Percentiles rank a stretch among this genome's conserved stretches.
Evolutionary conservation across 495 filamentous ascomycete genomes (phyloP).

Genomic region (Penicillium parvum): DNA sequence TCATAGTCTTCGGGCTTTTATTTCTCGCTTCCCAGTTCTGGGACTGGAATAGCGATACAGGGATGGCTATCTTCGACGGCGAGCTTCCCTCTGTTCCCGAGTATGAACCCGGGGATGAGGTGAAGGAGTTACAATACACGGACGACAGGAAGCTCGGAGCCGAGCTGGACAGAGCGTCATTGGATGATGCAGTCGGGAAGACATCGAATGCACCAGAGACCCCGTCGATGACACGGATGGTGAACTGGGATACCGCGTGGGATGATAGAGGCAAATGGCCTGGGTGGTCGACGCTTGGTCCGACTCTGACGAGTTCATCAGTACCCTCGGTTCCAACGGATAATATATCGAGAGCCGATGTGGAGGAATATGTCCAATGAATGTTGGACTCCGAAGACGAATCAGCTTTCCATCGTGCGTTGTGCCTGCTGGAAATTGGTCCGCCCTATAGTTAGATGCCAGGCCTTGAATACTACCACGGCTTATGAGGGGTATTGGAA

Average conservation of each 20-base stretch:
- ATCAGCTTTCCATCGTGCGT: background rate
- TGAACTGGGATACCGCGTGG: slow-evolving; percentile 5
- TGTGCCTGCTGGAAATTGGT: slow-evolving; percentile 8
- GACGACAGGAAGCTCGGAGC: background rate
- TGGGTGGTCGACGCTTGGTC: background rate
- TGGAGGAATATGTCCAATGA: slow-evolving; percentile 2
- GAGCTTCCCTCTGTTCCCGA: slow-evolving; percentile 7
- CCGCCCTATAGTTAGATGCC: slow-evolving; percentile 18
- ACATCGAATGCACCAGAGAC: background rate
- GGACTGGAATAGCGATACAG: background rate
- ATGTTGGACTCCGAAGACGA: slow-evolving; percentile 9
- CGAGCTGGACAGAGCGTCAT: background rate
- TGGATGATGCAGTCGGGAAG: background rate
- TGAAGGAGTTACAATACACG: background rate
- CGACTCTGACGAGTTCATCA: background rate
- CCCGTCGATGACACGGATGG: background rate
- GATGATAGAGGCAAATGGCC: slow-evolving; percentile 6
- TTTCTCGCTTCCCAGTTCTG: background rate
- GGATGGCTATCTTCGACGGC: slow-evolving; percentile 1
- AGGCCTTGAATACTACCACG: slow-evolving; percentile 33
- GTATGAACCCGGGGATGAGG: background rate
- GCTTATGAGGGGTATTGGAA: slow-evolving; percentile 41
- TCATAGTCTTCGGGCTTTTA: slow-evolving; percentile 4
- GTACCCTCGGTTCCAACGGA: background rate
- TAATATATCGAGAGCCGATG: background rate